Conservation (phyloP, 805 yeast genomes). For the Pichia scutulata region DNA sequence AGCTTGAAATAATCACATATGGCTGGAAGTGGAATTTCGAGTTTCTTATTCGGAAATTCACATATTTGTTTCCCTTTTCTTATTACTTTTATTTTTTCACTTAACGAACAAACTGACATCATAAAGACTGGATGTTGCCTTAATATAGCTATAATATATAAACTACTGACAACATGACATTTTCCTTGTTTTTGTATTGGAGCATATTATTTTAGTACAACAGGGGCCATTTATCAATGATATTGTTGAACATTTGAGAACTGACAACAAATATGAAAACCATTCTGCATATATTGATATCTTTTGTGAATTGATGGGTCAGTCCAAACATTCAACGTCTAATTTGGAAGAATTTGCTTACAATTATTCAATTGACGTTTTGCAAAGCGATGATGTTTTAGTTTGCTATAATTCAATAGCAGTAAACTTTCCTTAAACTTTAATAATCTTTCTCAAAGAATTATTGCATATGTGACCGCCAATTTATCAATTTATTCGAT, state of each 20-base stretch:
- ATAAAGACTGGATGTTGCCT: no score
- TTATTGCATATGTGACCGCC: constrained; percentile 8
- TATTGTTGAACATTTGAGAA: constrained; percentile 3
- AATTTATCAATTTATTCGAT: constrained; percentile 6
- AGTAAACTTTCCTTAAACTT: constrained; percentile 25
- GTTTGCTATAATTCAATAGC: constrained; percentile 9
- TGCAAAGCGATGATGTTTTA: not conserved
- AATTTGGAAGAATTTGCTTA: constrained; percentile 5
- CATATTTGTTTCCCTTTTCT: not conserved
- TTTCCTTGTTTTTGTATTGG: constrained; percentile 3
- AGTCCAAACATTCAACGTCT: constrained; percentile 7
- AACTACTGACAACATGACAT: not conserved
- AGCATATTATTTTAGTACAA: constrained; percentile 10
- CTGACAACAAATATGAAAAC: not conserved
- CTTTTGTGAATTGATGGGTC: constrained; percentile 16
- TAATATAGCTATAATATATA: no score
- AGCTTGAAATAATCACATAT: not conserved
- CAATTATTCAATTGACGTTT: constrained; percentile 2
- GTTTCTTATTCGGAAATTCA: not conserved
- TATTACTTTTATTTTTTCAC: not conserved
- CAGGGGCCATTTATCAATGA: constrained; percentile 8
- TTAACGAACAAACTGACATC: not conserved
- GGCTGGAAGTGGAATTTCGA: not conserved
- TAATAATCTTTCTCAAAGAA: constrained; percentile 19
- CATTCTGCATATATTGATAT: constrained; percentile 12